A percentile compares a stretch with the other conserved stretches of the same genome.
Conservation (phyloP, 2,329 filamentous ascomycete species). For the Pseudovirgaria hyperparasitica region DNA sequence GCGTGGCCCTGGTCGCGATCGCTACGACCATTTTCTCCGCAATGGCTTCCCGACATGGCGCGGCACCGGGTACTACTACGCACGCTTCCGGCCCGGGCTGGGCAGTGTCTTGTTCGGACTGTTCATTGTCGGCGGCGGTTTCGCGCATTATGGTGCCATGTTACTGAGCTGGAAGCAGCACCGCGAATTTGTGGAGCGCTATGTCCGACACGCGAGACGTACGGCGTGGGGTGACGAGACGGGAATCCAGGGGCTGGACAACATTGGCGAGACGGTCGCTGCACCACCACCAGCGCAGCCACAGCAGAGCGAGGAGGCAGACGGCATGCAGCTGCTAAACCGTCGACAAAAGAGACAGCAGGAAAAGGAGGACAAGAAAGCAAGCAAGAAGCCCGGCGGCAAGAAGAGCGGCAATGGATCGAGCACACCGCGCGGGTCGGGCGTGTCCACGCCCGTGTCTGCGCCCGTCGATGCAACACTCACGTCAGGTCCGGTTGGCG, state of each 20-base stretch:
- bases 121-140: constrained; percentile 72
- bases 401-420: constrained; percentile 40
- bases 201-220: constrained; percentile 78
- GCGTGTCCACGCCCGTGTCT: constrained; percentile 43
- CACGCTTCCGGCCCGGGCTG: constrained; percentile 79
- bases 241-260: constrained; percentile 53
- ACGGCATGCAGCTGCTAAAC: constrained; percentile 48
- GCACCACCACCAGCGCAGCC: constrained; percentile 12
- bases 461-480: constrained; percentile 40
- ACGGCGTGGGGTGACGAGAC: constrained; percentile 82
- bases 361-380: constrained; percentile 68
- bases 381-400: constrained; percentile 38
- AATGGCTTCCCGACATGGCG: constrained; percentile 96
- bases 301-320: constrained; percentile 34
- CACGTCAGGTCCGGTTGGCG: constrained; percentile 51
- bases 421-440: constrained; percentile 36
- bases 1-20: constrained; percentile 63
- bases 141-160: constrained; percentile 73
- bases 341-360: constrained; percentile 78
- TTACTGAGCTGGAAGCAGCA: constrained; percentile 83
- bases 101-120: constrained; percentile 72
- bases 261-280: constrained; percentile 32
- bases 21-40: constrained; percentile 86
- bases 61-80: constrained; percentile 97
- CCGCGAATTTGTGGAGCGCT: constrained; percentile 79